phyloP scores from a whole-genome alignment of 1,284 basidiomycete species.

The Cronartium ribicola region DNA sequence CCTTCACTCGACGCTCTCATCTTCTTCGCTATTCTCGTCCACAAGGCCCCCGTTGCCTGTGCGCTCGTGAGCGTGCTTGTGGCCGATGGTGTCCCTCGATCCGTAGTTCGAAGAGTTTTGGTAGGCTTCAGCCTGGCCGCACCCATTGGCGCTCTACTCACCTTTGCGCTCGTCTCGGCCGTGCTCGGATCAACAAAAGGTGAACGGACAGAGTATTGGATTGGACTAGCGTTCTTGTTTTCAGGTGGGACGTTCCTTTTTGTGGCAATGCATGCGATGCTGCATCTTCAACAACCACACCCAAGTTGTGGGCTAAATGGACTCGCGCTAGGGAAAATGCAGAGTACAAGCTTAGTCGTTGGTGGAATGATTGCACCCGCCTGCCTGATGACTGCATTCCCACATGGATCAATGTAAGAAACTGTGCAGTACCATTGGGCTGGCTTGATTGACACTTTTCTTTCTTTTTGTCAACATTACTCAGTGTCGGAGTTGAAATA shows the following conservation, averaged over 20 bases:
- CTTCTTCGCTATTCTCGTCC: conserved; percentile 78
- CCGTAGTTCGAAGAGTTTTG: conserved; percentile 68
- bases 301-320: no score
- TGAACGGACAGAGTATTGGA: conserved; percentile 55
- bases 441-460: no score
- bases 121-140: conserved; percentile 74
- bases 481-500: no score
- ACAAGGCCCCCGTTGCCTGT: conserved; percentile 59
- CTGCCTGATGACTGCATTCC: no score
- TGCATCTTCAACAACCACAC: no score
- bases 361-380: no score
- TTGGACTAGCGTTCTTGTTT: conserved; percentile 70
- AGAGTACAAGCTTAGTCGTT: no score
- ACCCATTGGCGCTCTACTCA: conserved; percentile 67
- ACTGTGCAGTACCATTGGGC: no score
- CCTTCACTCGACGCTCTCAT: conserved; percentile 67
- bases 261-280: conserved; percentile 66
- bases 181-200: conserved; percentile 51
- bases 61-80: conserved; percentile 45
- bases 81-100: conserved; percentile 56
- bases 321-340: no score
- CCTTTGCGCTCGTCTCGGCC: conserved; percentile 62
- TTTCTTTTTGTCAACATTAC: no score
- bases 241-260: conserved; percentile 91
- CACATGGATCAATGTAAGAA: no score